Percentiles rank a stretch among this genome's conserved stretches.
Conservation (phyloP, 768 basidiomycete species). For the Mrakia blollopis region DNA sequence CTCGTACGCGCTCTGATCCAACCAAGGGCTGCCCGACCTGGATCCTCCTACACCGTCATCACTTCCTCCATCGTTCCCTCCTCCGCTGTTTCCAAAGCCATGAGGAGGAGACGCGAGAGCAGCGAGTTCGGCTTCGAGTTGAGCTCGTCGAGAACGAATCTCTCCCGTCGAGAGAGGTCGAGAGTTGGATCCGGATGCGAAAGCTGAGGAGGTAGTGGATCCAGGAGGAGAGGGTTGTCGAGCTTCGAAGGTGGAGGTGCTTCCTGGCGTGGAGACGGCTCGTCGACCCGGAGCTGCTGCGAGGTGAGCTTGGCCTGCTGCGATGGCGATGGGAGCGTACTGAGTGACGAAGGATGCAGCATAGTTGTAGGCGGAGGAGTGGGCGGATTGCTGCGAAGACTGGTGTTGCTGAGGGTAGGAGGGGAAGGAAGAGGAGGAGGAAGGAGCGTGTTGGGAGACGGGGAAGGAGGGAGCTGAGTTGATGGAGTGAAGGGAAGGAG, state of each 20-base stretch:
- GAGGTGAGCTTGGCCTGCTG: conserved; percentile 23
- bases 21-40: background rate
- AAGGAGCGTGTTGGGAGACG: background rate
- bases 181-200: background rate
- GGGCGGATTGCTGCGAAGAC: background rate
- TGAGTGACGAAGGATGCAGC: conserved; percentile 19
- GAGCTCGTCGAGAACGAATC: conserved; percentile 18
- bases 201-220: background rate
- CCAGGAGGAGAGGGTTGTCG: background rate
- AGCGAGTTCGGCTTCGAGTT: conserved; percentile 31
- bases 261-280: background rate
- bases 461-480: background rate
- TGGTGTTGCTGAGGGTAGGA: background rate
- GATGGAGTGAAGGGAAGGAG: conserved; percentile 22
- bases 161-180: background rate
- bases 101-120: conserved; percentile 26
- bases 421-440: background rate
- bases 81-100: background rate
- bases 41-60: background rate
- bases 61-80: background rate
- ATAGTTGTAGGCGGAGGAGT: conserved; percentile 20
- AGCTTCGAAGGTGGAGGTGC: conserved; percentile 10
- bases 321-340: conserved; percentile 24
- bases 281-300: background rate
- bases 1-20: conserved; percentile 26